Evolutionary conservation across 1,139 yeast species (phyloP).

Genomic region (Candida frijolesensis): DNA sequence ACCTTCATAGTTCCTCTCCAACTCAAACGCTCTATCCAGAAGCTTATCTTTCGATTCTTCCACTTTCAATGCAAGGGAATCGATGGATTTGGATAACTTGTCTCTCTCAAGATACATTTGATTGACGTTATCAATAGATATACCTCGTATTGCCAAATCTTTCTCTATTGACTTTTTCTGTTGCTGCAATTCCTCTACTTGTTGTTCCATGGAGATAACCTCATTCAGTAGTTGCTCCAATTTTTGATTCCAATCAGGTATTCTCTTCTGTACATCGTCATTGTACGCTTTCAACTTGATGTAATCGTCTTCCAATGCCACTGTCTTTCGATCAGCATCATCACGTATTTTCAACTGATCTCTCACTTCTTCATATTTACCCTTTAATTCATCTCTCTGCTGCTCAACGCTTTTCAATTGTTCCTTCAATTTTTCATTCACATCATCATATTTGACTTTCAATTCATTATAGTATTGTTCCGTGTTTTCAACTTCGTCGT

Average conservation of each 20-base stretch:
- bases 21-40: constrained; percentile 48
- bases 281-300: constrained; percentile 71
- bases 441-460: constrained; percentile 50
- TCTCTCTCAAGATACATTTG: constrained; percentile 63
- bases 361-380: constrained; percentile 26
- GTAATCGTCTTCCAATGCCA: constrained; percentile 72
- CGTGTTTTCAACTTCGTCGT: constrained; percentile 64
- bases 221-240: constrained; percentile 12
- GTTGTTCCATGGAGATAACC: constrained; percentile 6
- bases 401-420: constrained; percentile 43
- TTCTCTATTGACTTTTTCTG: constrained; percentile 51
- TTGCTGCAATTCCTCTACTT: constrained; percentile 39
- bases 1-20: constrained; percentile 50
- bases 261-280: constrained; percentile 64
- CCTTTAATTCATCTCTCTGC: constrained; percentile 46
- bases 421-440: constrained; percentile 35
- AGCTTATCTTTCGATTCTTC: constrained; percentile 38
- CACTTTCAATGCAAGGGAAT: constrained; percentile 45
- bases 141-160: constrained; percentile 55
- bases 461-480: constrained; percentile 56
- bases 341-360: constrained; percentile 28
- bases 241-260: constrained; percentile 57
- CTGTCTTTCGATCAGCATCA: constrained; percentile 55
- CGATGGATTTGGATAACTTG: constrained; percentile 57
- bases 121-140: constrained; percentile 65